Base-by-base conservation (phyloP, 306 rosid species). In the Cucumis melo region DNA sequence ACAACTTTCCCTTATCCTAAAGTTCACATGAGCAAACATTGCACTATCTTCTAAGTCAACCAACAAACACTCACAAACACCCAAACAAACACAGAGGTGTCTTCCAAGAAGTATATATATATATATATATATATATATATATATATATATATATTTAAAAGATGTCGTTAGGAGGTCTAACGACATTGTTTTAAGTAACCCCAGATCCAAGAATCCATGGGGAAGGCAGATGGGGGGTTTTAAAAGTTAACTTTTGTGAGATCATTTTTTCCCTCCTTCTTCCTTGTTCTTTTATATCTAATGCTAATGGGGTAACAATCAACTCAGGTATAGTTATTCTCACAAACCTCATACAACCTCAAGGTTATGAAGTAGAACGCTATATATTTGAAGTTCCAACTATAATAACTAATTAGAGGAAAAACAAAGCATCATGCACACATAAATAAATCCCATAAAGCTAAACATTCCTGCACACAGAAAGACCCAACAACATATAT, bases 131-230 rank as follows among this genome's bases (percentile, higher is more conserved):
- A 27, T 27, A 27, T 27, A 27, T 27, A 27, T n/a, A n/a, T n/a
- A n/a, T n/a, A n/a, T n/a, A n/a, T n/a, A n/a, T n/a, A n/a, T n/a
- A n/a, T n/a, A 4, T 2, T 4, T 5, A 17, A 39, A 41, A 66
- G 15, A 36, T 1, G 14, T 8, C 42, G 13, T 19, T 34, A 32
- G 2, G 16, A 60, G 66, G 66, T 60, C 66, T 27, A 6, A 6
- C 5, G 66, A 29, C 21, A 32, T 32, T 34, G 23, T 16, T 51
- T 44, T 68, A 53, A 73, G 46, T n/a, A 36, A 57, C 20, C 67
- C 67, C 32, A 75, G 78, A 75, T 75, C 78, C 78, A 75, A 75
- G 78, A 75, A 75, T 34, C 64, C 64, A 36, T 36, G 54, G 55
- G 48, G 62, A 27, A 73, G 29, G 29, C 2, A 2, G 16, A 17